A percentile compares a stretch with the other conserved stretches of the same genome.
These are phyloP conservation scores for Komagataella kurtzmanii DNA, from an alignment of 805 yeast species.

Conservation along the genomic window DNA sequence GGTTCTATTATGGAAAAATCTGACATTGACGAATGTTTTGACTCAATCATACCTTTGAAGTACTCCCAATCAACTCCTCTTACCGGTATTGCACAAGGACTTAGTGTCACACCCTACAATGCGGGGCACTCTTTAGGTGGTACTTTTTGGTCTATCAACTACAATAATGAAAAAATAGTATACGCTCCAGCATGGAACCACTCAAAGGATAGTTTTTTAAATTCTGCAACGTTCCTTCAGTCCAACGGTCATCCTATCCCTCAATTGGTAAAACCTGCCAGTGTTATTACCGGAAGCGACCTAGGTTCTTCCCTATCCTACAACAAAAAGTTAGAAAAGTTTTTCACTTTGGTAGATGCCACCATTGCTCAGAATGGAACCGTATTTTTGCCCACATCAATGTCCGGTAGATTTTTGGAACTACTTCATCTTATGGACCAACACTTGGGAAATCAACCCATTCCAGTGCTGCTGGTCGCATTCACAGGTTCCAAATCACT, in stretches of 20 bases:
- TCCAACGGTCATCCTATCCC: conserved; percentile 37
- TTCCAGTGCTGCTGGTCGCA: conserved; percentile 68
- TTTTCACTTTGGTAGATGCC: conserved; percentile 48
- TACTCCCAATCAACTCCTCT: conserved; percentile 65
- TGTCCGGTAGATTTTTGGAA: conserved; percentile 75
- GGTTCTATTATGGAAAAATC: conserved; percentile 45
- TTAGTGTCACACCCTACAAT: conserved; percentile 66
- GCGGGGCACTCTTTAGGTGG: conserved; percentile 95
- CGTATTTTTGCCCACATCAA: conserved; percentile 68
- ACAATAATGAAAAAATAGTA: conserved; percentile 66
- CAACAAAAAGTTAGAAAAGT: conserved; percentile 47
- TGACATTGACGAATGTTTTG: conserved; percentile 75
- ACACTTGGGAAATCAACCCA: conserved; percentile 39
- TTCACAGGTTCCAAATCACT: conserved; percentile 68
- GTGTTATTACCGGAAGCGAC: conserved; percentile 62
- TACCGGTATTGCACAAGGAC: conserved; percentile 43
- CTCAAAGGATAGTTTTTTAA: conserved; percentile 73
- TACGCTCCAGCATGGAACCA: conserved; percentile 95
- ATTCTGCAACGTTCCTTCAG: conserved; percentile 51
- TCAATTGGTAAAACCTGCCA: conserved; percentile 63
- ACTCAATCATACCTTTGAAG: conserved; percentile 53
- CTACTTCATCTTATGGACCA: conserved; percentile 61
- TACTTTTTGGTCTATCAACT: conserved; percentile 68
- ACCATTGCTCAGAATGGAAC: conserved; percentile 68
- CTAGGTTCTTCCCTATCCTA: conserved; percentile 54